Percentiles rank a stretch among this genome's conserved stretches.
Conservation (phyloP, 2,329 filamentous ascomycete species). For the Lasiodiplodia citricola region DNA sequence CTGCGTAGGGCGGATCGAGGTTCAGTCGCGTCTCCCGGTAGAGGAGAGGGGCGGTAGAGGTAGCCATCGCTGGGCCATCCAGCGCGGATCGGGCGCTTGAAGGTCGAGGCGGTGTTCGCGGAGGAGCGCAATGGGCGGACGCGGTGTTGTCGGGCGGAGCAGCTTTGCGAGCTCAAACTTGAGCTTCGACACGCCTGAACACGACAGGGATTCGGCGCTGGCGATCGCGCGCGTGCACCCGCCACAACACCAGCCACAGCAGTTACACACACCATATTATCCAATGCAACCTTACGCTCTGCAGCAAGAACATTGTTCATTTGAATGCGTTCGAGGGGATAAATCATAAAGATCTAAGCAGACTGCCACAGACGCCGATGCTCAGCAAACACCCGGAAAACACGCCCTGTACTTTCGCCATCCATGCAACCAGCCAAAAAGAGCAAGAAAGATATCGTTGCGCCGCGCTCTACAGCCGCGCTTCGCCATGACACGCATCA, state of each 20-base stretch:
- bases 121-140: constrained; percentile 13
- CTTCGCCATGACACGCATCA: not conserved
- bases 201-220: constrained; percentile 19
- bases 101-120: constrained; percentile 1
- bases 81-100: constrained; percentile 24
- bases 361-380: constrained; percentile 19
- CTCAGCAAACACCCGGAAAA: constrained; percentile 12
- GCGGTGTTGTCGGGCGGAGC: constrained; percentile 24
- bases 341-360: not conserved
- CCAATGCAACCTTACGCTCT: not conserved
- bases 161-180: constrained; percentile 20
- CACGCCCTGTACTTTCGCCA: constrained; percentile 7
- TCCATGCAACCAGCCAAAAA: constrained; percentile 4
- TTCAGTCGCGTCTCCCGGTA: constrained; percentile 89
- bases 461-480: not conserved
- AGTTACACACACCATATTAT: not conserved
- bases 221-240: constrained; percentile 15
- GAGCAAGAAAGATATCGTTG: not conserved
- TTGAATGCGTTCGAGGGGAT: not conserved
- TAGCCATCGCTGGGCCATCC: constrained; percentile 73
- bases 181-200: constrained; percentile 24
- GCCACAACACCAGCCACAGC: constrained; percentile 22
- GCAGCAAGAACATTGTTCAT: not conserved
- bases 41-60: constrained; percentile 66
- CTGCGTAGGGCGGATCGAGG: constrained; percentile 73